Base-by-base conservation (phyloP, 139 green algal genomes). In the Coccomyxa sp. region DNA sequence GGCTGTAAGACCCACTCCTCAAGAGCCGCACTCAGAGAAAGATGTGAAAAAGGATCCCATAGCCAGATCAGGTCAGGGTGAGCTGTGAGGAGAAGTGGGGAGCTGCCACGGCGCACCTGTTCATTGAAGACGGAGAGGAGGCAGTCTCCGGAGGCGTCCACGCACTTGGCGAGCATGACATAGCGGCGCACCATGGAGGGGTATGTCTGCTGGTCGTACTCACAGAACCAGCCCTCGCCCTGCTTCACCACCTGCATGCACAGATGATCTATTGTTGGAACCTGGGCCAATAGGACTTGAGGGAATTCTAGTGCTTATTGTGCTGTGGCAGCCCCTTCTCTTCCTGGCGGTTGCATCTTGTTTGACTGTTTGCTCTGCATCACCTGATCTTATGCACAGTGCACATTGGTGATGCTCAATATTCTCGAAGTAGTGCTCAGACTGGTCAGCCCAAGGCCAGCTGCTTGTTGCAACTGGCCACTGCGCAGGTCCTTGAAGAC, bases 101-200 rank as follows among this genome's bases (percentile, higher is more conserved):
- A 71, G 63, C 3, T n/a, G 27, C 31, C 23, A 3, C 1, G 71
- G 0, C 71, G 71, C 11, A 92, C 92, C 89, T 93, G 84, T 32
- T 95, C 88, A 74, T 94, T 93, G 88, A 96, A 95, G 14, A 94
- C 74, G 79, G 88, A 90, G 76, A 88, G 51, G 18, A 51, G 67
- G 16, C 79, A 27, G 77, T 90, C 83, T 17, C 83, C 83, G 13
- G 85, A 80, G 60, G 30, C 51, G 83, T 89, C 85, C 15, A 67
- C 68, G 67, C 78, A 81, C 32, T 78, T 79, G 16, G 82, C 67
- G 0, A 59, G 78, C 77, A 93, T 67, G 80, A 97, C 86, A 84
- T 97, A 97, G 58, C 94, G 90, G 63, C 84, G 81, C 80, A 82
- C 82, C 81, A 86, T 87, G 30, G 13, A 58, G 7, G 79, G 60